These are phyloP conservation scores for Asterella californica DNA, from an alignment of 225 moss, liverwort and hornwort genomes.

Conservation along the genomic window DNA sequence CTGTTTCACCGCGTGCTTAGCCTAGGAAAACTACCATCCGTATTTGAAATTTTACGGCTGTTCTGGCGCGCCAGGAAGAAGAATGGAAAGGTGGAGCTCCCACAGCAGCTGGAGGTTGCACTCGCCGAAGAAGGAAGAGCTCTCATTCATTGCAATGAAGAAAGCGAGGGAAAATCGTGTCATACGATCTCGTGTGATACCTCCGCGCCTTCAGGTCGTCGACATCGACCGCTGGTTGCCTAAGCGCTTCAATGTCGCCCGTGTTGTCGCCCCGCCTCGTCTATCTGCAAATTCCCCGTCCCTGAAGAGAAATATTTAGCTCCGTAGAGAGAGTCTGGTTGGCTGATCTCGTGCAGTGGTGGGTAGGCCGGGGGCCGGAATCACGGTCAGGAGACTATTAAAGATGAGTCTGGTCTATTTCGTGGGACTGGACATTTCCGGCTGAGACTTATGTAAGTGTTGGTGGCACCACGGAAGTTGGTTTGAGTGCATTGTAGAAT, in stretches of 20 bases:
- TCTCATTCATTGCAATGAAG: neutral
- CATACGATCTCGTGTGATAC: neutral
- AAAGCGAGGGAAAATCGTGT: constrained; percentile 12
- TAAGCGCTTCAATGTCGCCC: neutral
- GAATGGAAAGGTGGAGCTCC: constrained; percentile 4
- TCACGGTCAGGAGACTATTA: no score
- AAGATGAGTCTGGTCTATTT: neutral
- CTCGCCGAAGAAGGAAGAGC: neutral
- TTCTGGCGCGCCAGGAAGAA: constrained; percentile 13
- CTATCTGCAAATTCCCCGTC: neutral
- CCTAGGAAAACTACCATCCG: neutral
- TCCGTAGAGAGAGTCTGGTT: neutral
- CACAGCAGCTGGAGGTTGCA: neutral
- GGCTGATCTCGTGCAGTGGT: neutral
- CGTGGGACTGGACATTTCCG: neutral
- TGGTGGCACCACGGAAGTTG: neutral
- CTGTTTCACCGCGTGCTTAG: neutral
- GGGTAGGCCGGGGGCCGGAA: neutral
- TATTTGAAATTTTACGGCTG: constrained; percentile 9
- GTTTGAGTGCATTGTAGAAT: neutral
- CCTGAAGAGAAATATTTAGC: neutral
- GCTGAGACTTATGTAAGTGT: neutral
- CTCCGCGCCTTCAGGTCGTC: neutral
- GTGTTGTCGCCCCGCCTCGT: neutral
- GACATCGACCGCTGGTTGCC: neutral